Evolutionary conservation across 495 filamentous ascomycete genomes (phyloP).

Genomic region (Annulohypoxylon stygium): DNA sequence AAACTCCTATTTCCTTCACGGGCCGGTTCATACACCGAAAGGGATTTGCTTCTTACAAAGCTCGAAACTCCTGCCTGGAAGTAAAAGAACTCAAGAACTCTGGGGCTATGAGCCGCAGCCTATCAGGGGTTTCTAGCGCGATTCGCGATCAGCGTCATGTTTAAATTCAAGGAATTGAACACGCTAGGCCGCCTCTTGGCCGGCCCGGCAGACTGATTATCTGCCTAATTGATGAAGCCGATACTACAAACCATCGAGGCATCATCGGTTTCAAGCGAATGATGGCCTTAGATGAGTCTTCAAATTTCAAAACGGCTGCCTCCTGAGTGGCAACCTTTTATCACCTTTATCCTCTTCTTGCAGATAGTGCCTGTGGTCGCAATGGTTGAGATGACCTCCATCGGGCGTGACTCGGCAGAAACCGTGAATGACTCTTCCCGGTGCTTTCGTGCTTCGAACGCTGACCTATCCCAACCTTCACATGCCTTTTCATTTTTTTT

Average conservation of each 20-base stretch:
- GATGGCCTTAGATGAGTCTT: constrained; percentile 18
- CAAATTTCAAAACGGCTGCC: constrained; percentile 26
- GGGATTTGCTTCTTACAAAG: constrained; percentile 2
- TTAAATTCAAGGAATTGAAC: constrained; percentile 16
- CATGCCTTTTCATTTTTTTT: constrained; percentile 17
- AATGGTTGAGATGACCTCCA: constrained; percentile 1
- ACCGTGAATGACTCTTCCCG: constrained; percentile 9
- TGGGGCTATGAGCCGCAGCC: constrained; percentile 28
- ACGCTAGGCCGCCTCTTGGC: constrained; percentile 38
- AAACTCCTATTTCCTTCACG: constrained; percentile 28
- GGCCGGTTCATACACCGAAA: constrained; percentile 19
- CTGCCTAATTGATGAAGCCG: constrained; percentile 30
- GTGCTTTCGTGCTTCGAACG: constrained; percentile 19
- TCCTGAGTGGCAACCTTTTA: constrained; percentile 13
- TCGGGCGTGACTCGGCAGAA: constrained; percentile 29
- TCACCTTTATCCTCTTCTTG: constrained; percentile 12
- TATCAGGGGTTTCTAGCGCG: constrained; percentile 24
- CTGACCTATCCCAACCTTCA: constrained; percentile 34
- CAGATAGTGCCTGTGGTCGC: constrained; percentile 2
- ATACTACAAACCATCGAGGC: constrained; percentile 26
- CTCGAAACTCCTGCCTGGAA: constrained; percentile 5
- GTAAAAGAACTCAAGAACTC: neutral
- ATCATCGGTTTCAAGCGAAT: constrained; percentile 42
- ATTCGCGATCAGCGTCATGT: constrained; percentile 23
- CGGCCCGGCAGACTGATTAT: constrained; percentile 34